A percentile compares a stretch with the other conserved stretches of the same genome.
Conservation (phyloP, 2,329 filamentous ascomycete species). For the Xylaria sp. region DNA sequence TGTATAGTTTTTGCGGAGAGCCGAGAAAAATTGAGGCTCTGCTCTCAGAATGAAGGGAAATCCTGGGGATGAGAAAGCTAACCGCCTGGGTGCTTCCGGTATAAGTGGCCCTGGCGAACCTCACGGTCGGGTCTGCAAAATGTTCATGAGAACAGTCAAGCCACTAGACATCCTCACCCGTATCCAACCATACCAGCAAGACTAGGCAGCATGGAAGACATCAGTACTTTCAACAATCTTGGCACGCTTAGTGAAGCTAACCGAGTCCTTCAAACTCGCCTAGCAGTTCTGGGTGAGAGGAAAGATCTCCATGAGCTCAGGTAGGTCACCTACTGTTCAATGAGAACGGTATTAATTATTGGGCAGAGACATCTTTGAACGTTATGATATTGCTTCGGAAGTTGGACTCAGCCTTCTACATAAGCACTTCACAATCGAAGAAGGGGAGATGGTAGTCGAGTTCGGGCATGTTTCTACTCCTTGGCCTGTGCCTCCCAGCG, state of each 20-base stretch:
- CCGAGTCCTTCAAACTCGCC: conserved; percentile 22
- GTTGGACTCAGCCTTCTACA: conserved; percentile 27
- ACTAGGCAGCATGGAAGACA: conserved; percentile 22
- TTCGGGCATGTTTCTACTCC: conserved; percentile 31
- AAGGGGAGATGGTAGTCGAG: conserved; percentile 30
- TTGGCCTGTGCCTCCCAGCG: conserved; percentile 26
- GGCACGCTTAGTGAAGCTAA: conserved; percentile 26
- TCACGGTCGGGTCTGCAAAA: not conserved
- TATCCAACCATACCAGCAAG: not conserved
- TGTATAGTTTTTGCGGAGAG: conserved; percentile 19
- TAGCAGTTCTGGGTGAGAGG: conserved; percentile 22
- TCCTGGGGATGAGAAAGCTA: not conserved
- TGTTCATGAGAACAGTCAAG: not conserved
- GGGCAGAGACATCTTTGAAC: conserved; percentile 30
- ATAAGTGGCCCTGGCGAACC: conserved; percentile 14
- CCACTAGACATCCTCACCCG: not conserved
- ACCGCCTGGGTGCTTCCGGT: not conserved
- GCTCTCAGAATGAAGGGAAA: not conserved
- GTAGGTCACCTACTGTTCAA: conserved; percentile 2
- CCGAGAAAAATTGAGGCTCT: conserved; percentile 24
- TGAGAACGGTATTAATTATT: not conserved
- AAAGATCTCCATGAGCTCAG: conserved; percentile 29
- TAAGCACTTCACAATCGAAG: conserved; percentile 28
- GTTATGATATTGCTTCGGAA: conserved; percentile 25
- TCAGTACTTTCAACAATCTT: conserved; percentile 22